These are phyloP conservation scores for Eucalyptus curtisii DNA, from an alignment of 345 rosid genomes.

Conservation along the genomic window DNA sequence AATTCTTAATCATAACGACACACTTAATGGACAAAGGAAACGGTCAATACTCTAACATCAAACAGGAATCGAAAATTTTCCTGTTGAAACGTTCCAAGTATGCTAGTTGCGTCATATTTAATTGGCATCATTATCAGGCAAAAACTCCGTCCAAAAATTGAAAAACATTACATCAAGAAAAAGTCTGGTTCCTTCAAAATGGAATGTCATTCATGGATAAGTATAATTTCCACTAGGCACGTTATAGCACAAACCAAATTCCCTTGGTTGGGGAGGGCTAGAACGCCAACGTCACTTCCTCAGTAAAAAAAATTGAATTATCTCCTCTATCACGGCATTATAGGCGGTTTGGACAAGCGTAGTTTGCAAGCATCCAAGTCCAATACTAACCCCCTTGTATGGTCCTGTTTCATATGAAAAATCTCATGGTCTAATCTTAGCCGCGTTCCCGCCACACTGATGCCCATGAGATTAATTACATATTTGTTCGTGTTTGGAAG, in stretches of 20 bases:
- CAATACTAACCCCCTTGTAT: not conserved
- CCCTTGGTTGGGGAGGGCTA: not conserved
- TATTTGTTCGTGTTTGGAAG: not conserved
- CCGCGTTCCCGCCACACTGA: not conserved
- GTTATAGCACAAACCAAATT: not conserved
- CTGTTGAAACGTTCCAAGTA: not conserved
- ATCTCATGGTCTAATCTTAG: not conserved
- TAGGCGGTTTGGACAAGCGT: not conserved
- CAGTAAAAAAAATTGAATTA: not conserved
- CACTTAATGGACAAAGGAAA: not conserved
- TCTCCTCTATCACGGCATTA: not conserved
- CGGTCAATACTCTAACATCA: not conserved
- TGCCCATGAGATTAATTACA: not conserved
- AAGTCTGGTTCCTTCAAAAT: not conserved
- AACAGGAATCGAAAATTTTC: not conserved
- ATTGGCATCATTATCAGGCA: not conserved
- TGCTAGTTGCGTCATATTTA: not conserved
- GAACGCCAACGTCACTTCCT: not conserved
- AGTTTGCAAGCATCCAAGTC: not conserved
- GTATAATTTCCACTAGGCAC: not conserved
- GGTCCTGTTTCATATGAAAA: not conserved
- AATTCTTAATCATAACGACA: not conserved
- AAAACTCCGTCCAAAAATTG: not conserved
- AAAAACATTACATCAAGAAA: not conserved
- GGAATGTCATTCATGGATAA: not conserved